Percentiles rank a stretch among this genome's conserved stretches.
These are phyloP conservation scores for Mollisiaceae sp. DNA, from an alignment of 2,329 filamentous ascomycete species.

Conservation along the genomic window DNA sequence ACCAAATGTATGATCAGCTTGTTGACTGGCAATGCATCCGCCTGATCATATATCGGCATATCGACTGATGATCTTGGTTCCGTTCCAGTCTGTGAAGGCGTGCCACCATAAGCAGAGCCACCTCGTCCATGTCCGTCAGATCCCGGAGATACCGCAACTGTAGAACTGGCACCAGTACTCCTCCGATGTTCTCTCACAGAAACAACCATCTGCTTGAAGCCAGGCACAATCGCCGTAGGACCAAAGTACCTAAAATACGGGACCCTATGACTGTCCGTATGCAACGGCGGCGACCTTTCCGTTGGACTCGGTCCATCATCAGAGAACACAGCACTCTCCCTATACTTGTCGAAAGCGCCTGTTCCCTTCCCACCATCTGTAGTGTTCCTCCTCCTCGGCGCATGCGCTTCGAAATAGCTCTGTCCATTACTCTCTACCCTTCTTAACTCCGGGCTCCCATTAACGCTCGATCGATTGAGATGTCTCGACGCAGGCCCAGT, in stretches of 20 bases:
- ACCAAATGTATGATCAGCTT: constrained; percentile 77
- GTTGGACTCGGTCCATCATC: constrained; percentile 42
- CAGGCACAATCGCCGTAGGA: constrained; percentile 87
- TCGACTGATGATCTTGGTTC: constrained; percentile 42
- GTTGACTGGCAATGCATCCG: constrained; percentile 72
- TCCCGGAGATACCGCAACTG: constrained; percentile 38
- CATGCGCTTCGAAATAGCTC: constrained; percentile 19
- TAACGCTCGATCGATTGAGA: not conserved
- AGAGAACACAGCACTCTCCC: constrained; percentile 34
- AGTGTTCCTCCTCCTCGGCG: constrained; percentile 14
- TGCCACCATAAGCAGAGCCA: constrained; percentile 30
- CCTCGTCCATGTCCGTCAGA: constrained; percentile 32
- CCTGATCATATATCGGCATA: constrained; percentile 77
- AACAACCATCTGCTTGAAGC: constrained; percentile 91
- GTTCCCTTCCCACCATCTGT: constrained; percentile 8
- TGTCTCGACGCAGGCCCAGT: not conserved
- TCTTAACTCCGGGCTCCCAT: constrained; percentile 18
- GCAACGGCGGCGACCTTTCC: constrained; percentile 46
- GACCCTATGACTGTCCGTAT: constrained; percentile 67
- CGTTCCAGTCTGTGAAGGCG: constrained; percentile 30
- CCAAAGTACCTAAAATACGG: constrained; percentile 93
- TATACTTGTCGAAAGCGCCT: constrained; percentile 26
- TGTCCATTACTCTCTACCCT: constrained; percentile 17
- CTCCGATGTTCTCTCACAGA: constrained; percentile 70
- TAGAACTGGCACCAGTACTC: constrained; percentile 50